A percentile compares a stretch with the other conserved stretches of the same genome.
Conservation (phyloP, 108 stramenopile species). For the Cyclotella cryptica region DNA sequence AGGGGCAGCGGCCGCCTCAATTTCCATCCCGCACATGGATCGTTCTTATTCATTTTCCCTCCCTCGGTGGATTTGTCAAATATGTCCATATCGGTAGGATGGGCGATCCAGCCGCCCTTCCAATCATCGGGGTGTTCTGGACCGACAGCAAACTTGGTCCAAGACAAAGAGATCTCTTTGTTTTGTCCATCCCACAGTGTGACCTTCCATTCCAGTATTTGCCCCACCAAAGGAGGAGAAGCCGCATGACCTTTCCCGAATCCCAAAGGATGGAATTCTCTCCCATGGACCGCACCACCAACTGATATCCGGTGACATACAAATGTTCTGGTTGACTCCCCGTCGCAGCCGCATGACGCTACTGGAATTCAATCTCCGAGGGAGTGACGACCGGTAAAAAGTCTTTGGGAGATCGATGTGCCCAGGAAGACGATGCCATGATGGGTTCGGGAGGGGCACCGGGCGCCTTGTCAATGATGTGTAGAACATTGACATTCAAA, state of each 20-base stretch:
- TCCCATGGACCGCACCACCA: not conserved
- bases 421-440: slow-evolving; percentile 6
- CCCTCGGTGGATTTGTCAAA: slow-evolving; percentile 22
- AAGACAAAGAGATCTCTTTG: not conserved
- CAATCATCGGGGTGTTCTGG: slow-evolving; percentile 33
- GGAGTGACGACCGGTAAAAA: slow-evolving; percentile 45
- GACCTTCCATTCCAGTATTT: slow-evolving; percentile 25
- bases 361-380: slow-evolving; percentile 19
- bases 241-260: not conserved
- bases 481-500: slow-evolving; percentile 37
- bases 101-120: slow-evolving; percentile 41
- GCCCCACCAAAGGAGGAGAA: not conserved
- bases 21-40: slow-evolving; percentile 30
- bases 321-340: slow-evolving; percentile 26
- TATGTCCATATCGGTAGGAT: slow-evolving; percentile 36
- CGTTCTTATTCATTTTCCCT: not conserved
- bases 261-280: not conserved
- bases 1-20: slow-evolving; percentile 28
- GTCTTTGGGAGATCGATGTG: slow-evolving; percentile 19
- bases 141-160: slow-evolving; percentile 23
- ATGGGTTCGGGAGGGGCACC: slow-evolving; percentile 39
- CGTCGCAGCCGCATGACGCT: slow-evolving; percentile 26
- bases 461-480: slow-evolving; percentile 31
- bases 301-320: slow-evolving; percentile 18
- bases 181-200: slow-evolving; percentile 9